Percentiles rank a stretch among this genome's conserved stretches.
Conservation (phyloP, 306 rosid species). For the Crotalaria pallida region DNA sequence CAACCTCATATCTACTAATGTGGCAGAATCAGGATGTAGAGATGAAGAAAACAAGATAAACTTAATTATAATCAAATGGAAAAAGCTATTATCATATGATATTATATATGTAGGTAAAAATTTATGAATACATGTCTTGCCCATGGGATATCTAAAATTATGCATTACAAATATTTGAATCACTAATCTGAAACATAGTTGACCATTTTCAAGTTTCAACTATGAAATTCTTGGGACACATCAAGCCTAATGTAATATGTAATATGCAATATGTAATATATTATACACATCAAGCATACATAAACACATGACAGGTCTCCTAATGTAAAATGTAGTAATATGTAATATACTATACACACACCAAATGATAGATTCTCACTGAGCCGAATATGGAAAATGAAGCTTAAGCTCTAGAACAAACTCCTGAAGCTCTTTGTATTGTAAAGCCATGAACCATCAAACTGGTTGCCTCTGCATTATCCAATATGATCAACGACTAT, state of each 20-base stretch:
- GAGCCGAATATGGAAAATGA: slow-evolving; percentile 20
- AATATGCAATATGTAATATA: no score
- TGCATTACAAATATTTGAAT: no score
- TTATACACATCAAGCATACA: slow-evolving; percentile 10
- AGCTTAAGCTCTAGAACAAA: not conserved
- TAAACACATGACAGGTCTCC: not conserved
- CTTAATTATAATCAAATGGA: no score
- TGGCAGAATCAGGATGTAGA: no score
- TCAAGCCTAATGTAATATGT: not conserved
- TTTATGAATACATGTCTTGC: no score
- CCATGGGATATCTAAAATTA: no score
- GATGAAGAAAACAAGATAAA: no score
- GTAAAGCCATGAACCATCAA: slow-evolving; percentile 14
- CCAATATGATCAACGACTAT: not conserved
- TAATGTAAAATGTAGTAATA: no score
- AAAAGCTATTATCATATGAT: no score
- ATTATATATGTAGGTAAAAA: no score
- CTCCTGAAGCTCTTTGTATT: not conserved
- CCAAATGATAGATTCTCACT: slow-evolving; percentile 23
- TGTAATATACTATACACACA: no score
- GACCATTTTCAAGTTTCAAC: not conserved
- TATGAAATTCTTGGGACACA: not conserved
- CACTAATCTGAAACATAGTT: not conserved
- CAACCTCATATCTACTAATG: no score
- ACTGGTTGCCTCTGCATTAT: not conserved